Evolutionary conservation across 2,329 filamentous ascomycete species (phyloP).

Genomic region (Calonectria honghensis): DNA sequence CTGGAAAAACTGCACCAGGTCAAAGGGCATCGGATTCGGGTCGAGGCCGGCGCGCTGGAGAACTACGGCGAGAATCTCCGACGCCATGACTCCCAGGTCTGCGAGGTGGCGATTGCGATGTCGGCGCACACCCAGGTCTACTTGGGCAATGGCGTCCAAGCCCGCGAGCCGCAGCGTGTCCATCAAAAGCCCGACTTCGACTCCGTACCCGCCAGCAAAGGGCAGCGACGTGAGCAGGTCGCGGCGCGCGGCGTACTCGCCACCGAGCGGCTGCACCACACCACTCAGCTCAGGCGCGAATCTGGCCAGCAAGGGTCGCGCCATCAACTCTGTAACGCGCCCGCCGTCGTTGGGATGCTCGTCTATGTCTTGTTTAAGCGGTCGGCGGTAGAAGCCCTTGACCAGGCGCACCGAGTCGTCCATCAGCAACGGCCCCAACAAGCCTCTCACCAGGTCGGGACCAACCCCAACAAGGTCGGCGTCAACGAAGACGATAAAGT

Average conservation of each 20-base stretch:
- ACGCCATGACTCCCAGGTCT: slow-evolving; percentile 5
- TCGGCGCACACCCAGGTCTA: neutral
- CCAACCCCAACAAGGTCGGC: slow-evolving; percentile 1
- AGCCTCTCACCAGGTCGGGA: neutral
- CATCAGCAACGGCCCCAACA: slow-evolving; percentile 9
- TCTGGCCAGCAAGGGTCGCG: neutral
- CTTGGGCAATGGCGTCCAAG: slow-evolving; percentile 11
- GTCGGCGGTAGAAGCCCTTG: slow-evolving; percentile 18
- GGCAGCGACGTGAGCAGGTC: slow-evolving; percentile 13
- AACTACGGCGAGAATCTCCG: slow-evolving; percentile 1
- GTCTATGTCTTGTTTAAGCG: neutral
- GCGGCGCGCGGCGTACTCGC: slow-evolving; percentile 14
- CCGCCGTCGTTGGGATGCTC: neutral
- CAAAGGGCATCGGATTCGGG: neutral
- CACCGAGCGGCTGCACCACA: slow-evolving; percentile 14
- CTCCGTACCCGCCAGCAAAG: slow-evolving; percentile 1
- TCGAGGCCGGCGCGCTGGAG: slow-evolving; percentile 5
- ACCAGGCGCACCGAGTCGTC: slow-evolving; percentile 11
- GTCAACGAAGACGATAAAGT: slow-evolving; percentile 10
- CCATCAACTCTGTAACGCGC: slow-evolving; percentile 14
- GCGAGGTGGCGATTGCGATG: slow-evolving; percentile 3
- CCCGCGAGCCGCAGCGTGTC: slow-evolving; percentile 4
- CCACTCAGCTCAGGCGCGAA: neutral
- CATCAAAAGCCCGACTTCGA: slow-evolving; percentile 9
- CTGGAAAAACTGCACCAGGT: neutral